Conservation (phyloP, 108 stramenopile species). For the Cyclotella baltica region DNA sequence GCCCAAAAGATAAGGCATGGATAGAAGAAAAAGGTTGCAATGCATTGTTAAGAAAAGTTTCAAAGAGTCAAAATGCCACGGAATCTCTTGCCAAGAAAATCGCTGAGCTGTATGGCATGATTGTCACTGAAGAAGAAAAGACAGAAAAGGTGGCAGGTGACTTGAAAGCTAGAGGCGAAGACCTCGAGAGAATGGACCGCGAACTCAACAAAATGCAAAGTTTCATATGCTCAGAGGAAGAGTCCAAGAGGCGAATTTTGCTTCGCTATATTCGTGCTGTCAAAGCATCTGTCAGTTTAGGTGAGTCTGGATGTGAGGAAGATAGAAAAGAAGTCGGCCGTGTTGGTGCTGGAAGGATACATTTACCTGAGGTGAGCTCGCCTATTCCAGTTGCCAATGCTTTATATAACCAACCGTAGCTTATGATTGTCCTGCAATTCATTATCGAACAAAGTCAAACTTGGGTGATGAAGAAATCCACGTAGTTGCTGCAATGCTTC, state of each 20-base stretch:
- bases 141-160: conserved; percentile 22
- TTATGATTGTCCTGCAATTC: too few relatives aligned
- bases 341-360: conserved; percentile 61
- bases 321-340: conserved; percentile 53
- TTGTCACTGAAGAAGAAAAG: conserved; percentile 72
- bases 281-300: conserved; percentile 68
- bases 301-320: conserved; percentile 55
- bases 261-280: conserved; percentile 86
- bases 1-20: conserved; percentile 59
- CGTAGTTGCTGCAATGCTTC: conserved; percentile 78
- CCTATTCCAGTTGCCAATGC: too few relatives aligned
- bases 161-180: conserved; percentile 47
- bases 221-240: conserved; percentile 72
- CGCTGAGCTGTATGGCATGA: conserved; percentile 62
- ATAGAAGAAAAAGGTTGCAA: conserved; percentile 61
- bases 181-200: conserved; percentile 55
- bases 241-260: conserved; percentile 85
- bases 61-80: conserved; percentile 64
- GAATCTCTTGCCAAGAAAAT: conserved; percentile 66
- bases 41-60: conserved; percentile 57
- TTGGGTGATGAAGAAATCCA: conserved; percentile 75
- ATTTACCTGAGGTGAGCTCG: conserved; percentile 79
- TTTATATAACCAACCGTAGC: not conserved
- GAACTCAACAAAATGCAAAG: conserved; percentile 55
- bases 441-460: too few relatives aligned